Base-by-base conservation (phyloP, 176 grass and related monocot species). In the Avena eriantha region DNA sequence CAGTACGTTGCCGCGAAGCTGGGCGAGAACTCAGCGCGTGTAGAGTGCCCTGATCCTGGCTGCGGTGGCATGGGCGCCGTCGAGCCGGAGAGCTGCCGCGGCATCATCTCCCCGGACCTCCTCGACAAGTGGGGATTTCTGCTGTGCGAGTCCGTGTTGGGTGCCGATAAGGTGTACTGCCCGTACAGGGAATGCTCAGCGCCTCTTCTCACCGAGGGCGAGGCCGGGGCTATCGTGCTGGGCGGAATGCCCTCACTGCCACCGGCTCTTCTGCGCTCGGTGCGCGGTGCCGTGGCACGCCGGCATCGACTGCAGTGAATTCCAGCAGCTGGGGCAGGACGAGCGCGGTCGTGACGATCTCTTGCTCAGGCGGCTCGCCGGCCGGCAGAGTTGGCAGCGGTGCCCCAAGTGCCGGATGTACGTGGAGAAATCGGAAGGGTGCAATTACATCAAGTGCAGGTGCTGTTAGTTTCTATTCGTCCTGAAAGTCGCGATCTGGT, bases 391-490 rank as follows among this genome's bases (percentile, higher is more conserved):
- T 23, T 65, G 61, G 61, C 61, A 65, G 61, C 24, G 61, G 12
- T 65, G 61, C 61, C 61, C 61, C 61, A 65, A 65, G 61, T 65
- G 61, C 24, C 61, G 15, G 22, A 65, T 65, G 61, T 65, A 65
- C 24, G 61, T 65, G 61, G 61, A 65, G 61, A 65, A 65, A 65
- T 65, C 61, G 24, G 61, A 65, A 65, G 61, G 61, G 12, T 65
- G 61, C 61, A 65, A 65, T 13, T 65, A 65, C 61, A 65, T 65
- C 61, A 65, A 65, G 31, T 65, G 61, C 61, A 65, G 61, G 24
- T 65, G 61, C 12, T 31, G 11, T 65, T 65, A 31, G 58, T 23
- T 60, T 60, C 57, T 12, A 12, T 47, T 47, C 48, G 3, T 49
- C 48, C 13, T 53, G 13, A 21, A 14, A 31, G 15, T 65, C 13